phyloP scores from a whole-genome alignment of 208 protist species.

The Acanthamoeba lenticulata region DNA sequence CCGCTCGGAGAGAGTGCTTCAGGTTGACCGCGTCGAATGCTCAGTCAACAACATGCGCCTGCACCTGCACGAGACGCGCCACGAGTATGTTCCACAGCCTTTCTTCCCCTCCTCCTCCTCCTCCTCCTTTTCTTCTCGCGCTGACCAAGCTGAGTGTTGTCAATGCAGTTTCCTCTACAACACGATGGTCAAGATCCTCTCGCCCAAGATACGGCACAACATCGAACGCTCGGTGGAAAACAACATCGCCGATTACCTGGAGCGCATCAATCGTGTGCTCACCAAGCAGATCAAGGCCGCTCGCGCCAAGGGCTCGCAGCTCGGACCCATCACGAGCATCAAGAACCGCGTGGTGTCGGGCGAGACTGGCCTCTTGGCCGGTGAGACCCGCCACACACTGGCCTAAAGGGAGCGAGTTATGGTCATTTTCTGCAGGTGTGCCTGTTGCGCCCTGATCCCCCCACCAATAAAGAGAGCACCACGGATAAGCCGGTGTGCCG shows the following conservation, averaged over 20 bases:
- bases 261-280: not conserved
- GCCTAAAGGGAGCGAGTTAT: no score
- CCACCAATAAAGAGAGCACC: no score
- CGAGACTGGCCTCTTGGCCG: not conserved
- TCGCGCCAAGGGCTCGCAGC: not conserved
- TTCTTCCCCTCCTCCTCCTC: not conserved
- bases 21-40: not conserved
- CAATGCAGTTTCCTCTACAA: conserved; percentile 20
- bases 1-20: not conserved
- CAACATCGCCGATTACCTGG: conserved; percentile 12
- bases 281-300: not conserved
- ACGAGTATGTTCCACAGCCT: not conserved
- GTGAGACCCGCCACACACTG: not conserved
- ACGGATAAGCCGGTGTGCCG: no score
- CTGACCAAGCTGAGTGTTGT: no score
- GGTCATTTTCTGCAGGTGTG: no score
- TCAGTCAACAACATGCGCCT: not conserved
- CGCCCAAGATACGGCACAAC: not conserved
- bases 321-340: not conserved
- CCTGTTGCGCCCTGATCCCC: not conserved
- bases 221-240: not conserved
- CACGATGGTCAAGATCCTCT: not conserved
- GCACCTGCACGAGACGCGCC: not conserved
- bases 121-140: no score
- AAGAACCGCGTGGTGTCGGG: not conserved